Conservation (phyloP, 768 basidiomycete genomes). For the Russula sp. region DNA sequence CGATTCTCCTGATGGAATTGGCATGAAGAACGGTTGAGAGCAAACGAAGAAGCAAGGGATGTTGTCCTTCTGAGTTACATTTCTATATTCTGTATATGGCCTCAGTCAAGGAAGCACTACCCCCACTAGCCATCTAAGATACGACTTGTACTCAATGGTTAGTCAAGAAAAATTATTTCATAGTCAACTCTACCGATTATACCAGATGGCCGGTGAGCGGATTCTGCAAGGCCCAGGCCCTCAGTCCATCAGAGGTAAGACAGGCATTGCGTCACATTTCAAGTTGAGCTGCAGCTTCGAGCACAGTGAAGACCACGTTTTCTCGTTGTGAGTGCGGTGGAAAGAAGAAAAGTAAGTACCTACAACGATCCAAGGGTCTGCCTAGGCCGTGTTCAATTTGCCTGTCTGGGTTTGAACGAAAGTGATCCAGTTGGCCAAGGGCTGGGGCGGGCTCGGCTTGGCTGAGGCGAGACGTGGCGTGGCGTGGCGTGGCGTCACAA, state of each 20-base stretch:
- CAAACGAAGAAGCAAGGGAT: not conserved
- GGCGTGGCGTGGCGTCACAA: constrained; percentile 12
- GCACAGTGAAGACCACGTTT: not conserved
- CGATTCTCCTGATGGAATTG: not conserved
- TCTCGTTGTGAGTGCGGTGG: not conserved
- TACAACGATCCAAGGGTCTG: constrained; percentile 1
- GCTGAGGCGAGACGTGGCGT: constrained; percentile 13
- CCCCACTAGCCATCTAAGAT: not conserved
- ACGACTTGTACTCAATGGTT: not conserved
- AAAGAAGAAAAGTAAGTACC: not conserved
- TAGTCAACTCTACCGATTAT: not conserved
- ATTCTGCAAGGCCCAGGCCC: not conserved
- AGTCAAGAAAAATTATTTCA: not conserved
- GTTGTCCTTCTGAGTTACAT: not conserved
- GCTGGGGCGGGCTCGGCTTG: constrained; percentile 17
- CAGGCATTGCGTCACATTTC: constrained; percentile 10
- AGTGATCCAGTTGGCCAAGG: constrained; percentile 6
- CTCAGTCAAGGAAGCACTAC: not conserved
- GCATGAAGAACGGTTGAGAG: not conserved
- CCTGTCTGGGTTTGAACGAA: constrained; percentile 3
- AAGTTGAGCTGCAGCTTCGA: not conserved
- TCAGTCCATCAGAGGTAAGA: not conserved
- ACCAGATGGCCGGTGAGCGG: not conserved
- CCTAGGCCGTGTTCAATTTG: not conserved
- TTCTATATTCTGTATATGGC: not conserved